A percentile compares a stretch with the other conserved stretches of the same genome.
These are phyloP conservation scores for Pseudozyma sp. DNA, from an alignment of 1,284 basidiomycete genomes.

Conservation along the genomic window DNA sequence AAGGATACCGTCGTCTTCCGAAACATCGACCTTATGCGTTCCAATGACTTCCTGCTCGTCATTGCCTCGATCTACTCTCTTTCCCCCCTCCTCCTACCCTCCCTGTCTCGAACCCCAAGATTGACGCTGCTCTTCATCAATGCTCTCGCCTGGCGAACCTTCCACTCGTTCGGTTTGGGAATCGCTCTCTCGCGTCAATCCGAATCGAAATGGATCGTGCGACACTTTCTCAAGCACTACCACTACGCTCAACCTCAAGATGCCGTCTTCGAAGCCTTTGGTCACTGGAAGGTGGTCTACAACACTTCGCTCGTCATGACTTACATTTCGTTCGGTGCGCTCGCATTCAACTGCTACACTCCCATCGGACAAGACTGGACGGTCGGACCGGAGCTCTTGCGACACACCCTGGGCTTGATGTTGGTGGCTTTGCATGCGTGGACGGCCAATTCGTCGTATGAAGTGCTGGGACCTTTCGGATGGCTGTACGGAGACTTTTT, in stretches of 20 bases:
- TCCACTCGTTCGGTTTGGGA: slow-evolving; percentile 91
- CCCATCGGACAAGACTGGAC: slow-evolving; percentile 76
- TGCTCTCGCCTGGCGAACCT: slow-evolving; percentile 84
- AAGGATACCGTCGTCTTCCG: slow-evolving; percentile 84
- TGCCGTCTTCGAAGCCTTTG: slow-evolving; percentile 84
- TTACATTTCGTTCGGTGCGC: slow-evolving; percentile 72
- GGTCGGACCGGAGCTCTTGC: slow-evolving; percentile 85
- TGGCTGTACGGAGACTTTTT: slow-evolving; percentile 81
- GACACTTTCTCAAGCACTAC: slow-evolving; percentile 86
- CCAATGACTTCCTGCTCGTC: slow-evolving; percentile 77
- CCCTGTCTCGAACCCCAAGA: slow-evolving; percentile 52
- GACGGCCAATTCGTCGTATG: slow-evolving; percentile 88
- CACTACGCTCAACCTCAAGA: slow-evolving; percentile 68
- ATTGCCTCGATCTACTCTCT: slow-evolving; percentile 75
- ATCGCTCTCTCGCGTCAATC: slow-evolving; percentile 85
- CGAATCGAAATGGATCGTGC: slow-evolving; percentile 86
- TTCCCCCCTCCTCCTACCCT: slow-evolving; percentile 66
- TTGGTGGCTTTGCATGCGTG: slow-evolving; percentile 89
- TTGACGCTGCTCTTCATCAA: slow-evolving; percentile 82
- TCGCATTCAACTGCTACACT: slow-evolving; percentile 61
- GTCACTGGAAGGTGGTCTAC: slow-evolving; percentile 93
- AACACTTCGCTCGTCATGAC: slow-evolving; percentile 95
- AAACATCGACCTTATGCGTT: slow-evolving; percentile 84
- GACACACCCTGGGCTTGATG: slow-evolving; percentile 74
- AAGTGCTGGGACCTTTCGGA: slow-evolving; percentile 80